These are phyloP conservation scores for Trichoderma polysporum DNA, from an alignment of 2,329 filamentous ascomycete species.

Conservation along the genomic window DNA sequence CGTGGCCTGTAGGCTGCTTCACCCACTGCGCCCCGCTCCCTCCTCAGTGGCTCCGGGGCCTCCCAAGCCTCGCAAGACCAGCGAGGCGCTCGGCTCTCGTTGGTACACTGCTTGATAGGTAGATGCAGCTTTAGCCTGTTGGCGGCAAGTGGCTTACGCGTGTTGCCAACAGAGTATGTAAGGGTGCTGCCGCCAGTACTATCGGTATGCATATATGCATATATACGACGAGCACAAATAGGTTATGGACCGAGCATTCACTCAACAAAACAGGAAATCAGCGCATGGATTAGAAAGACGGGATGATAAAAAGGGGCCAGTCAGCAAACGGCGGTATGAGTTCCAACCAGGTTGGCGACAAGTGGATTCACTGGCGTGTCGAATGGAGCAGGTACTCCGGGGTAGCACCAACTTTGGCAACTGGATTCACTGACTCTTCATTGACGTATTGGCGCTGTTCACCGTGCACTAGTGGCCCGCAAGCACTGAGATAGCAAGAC, in stretches of 20 bases:
- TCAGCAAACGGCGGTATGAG: constrained; percentile 14
- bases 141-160: constrained; percentile 2
- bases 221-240: too few relatives aligned
- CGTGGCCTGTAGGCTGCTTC: neutral
- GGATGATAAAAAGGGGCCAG: too few relatives aligned
- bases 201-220: too few relatives aligned
- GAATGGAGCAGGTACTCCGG: constrained; percentile 9
- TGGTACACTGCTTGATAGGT: neutral
- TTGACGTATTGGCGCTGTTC: neutral
- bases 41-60: constrained; percentile 12
- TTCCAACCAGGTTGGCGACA: neutral
- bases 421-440: neutral
- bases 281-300: neutral
- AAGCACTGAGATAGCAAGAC: too few relatives aligned
- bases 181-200: too few relatives aligned
- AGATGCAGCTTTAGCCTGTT: neutral
- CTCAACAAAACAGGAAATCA: neutral
- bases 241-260: neutral
- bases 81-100: neutral
- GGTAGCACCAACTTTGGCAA: neutral
- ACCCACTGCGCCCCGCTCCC: constrained; percentile 3
- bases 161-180: neutral
- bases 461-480: neutral
- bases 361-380: neutral
- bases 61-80: too few relatives aligned